A percentile compares a stretch with the other conserved stretches of the same genome.
phyloP scores from a whole-genome alignment of 2,329 filamentous ascomycete genomes.

The Cadophora luteo-olivacea region DNA sequence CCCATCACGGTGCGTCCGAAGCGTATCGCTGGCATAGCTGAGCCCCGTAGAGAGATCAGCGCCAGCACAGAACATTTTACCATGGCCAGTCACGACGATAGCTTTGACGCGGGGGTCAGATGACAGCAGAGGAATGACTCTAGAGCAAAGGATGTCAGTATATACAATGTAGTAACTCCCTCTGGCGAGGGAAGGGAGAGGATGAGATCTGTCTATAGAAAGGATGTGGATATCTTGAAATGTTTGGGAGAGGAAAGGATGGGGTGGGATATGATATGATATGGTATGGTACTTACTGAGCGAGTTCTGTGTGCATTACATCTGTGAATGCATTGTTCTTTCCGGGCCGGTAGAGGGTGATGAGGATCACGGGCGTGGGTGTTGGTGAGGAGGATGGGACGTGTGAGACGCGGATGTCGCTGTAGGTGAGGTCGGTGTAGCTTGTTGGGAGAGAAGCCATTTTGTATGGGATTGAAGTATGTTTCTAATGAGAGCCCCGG shows the following conservation, averaged over 20 bases:
- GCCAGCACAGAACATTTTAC: slow-evolving; percentile 63
- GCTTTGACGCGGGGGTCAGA: slow-evolving; percentile 59
- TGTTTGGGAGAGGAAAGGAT: no score
- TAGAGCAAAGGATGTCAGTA: no score
- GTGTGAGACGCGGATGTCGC: slow-evolving; percentile 56
- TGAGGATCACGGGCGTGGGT: slow-evolving; percentile 66
- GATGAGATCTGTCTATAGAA: no score
- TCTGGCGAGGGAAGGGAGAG: no score
- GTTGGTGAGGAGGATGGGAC: slow-evolving; percentile 56
- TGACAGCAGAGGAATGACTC: slow-evolving; percentile 56
- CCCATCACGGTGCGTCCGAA: slow-evolving; percentile 50
- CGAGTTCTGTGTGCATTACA: slow-evolving; percentile 67
- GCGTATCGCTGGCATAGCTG: slow-evolving; percentile 32
- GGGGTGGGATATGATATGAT: no score
- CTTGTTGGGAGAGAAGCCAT: slow-evolving; percentile 37
- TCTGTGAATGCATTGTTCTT: slow-evolving; percentile 75
- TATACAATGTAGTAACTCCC: no score
- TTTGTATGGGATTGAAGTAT: neutral
- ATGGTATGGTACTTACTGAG: slow-evolving; percentile 35
- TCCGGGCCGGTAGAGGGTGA: slow-evolving; percentile 68
- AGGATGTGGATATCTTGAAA: no score
- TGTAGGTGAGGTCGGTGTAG: slow-evolving; percentile 52
- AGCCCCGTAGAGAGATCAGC: slow-evolving; percentile 42
- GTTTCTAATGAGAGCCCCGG: neutral
- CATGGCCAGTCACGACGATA: slow-evolving; percentile 60